A percentile compares a stretch with the other conserved stretches of the same genome.
Evolutionary conservation across 768 basidiomycete genomes (phyloP).

Genomic region (Boletus fagicola): DNA sequence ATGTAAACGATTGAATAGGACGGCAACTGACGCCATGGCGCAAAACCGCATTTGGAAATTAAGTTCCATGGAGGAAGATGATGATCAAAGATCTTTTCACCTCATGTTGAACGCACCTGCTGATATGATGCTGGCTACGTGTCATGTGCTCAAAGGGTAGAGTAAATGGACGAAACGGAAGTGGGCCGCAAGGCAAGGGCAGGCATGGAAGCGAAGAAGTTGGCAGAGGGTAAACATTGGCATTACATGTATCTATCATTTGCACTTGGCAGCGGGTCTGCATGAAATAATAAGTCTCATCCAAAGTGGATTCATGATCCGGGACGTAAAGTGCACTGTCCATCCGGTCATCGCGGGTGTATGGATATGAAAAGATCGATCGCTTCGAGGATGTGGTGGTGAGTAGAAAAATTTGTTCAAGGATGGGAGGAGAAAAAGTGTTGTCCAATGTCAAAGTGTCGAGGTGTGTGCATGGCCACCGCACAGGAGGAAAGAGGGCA

Average conservation of each 20-base stretch:
- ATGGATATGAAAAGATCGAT: conserved; percentile 34
- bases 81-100: conserved; percentile 32
- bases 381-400: conserved; percentile 4
- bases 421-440: conserved; percentile 2
- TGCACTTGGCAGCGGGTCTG: conserved; percentile 8
- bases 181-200: conserved; percentile 23
- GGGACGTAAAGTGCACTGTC: conserved; percentile 22
- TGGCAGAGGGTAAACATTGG: conserved; percentile 17
- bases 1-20: conserved; percentile 28
- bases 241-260: conserved; percentile 13
- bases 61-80: conserved; percentile 19
- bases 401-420: conserved; percentile 24
- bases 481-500: conserved; percentile 11
- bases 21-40: conserved; percentile 26
- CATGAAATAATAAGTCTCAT: conserved; percentile 10
- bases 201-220: conserved; percentile 26
- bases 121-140: conserved; percentile 28
- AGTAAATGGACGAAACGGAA: conserved; percentile 24
- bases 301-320: conserved; percentile 28
- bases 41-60: conserved; percentile 24
- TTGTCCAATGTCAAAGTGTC: neutral
- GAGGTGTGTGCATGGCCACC: conserved; percentile 4
- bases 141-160: conserved; percentile 29
- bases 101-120: conserved; percentile 34
- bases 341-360: conserved; percentile 31